Conservation (phyloP, 2,329 filamentous ascomycete genomes). For the Pseudocercospora ulei region DNA sequence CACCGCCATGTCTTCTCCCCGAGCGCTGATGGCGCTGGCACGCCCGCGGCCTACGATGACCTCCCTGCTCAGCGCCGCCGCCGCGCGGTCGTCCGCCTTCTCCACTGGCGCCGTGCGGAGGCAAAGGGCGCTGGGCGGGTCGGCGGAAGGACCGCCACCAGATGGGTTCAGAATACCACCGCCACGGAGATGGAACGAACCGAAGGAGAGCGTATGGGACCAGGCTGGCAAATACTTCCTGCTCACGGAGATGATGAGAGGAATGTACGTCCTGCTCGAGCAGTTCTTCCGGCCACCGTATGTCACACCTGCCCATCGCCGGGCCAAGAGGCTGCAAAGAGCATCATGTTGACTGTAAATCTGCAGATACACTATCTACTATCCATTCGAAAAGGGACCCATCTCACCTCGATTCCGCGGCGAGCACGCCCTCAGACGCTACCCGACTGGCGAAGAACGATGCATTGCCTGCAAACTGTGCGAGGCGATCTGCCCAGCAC, state of each 20-base stretch:
- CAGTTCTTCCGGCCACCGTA: constrained; percentile 97
- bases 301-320: constrained; percentile 41
- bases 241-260: constrained; percentile 86
- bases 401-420: constrained; percentile 97
- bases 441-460: constrained; percentile 94
- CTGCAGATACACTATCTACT: constrained; percentile 87
- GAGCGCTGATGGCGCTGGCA: constrained; percentile 42
- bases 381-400: constrained; percentile 97
- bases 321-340: neutral
- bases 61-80: constrained; percentile 34
- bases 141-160: constrained; percentile 68
- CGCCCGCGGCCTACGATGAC: constrained; percentile 37
- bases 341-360: constrained; percentile 12
- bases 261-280: constrained; percentile 96
- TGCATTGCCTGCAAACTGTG: constrained; percentile 99
- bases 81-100: constrained; percentile 48
- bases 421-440: constrained; percentile 90
- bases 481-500: constrained; percentile 94
- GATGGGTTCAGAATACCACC: constrained; percentile 68
- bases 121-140: constrained; percentile 39
- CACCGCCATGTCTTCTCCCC: constrained; percentile 38
- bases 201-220: constrained; percentile 66
- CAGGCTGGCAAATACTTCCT: constrained; percentile 89
- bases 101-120: constrained; percentile 51
- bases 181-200: constrained; percentile 69